Evolutionary conservation across 805 yeast genomes (phyloP), one percentile per base, ranked within the genome.

Genomic region (Yamadazyma olivae): DNA sequence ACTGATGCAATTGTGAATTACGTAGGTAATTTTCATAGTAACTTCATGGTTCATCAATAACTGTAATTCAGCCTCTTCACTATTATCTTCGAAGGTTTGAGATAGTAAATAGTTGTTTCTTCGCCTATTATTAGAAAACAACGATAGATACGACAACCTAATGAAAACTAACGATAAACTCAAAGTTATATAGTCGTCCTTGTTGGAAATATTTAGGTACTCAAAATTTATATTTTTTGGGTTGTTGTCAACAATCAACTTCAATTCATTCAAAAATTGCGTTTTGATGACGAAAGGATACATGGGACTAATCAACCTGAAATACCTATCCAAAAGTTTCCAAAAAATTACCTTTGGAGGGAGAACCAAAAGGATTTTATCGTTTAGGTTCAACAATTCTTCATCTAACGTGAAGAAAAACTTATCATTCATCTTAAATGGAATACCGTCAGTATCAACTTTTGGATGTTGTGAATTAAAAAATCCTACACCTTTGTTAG

Each of bases 241-340:
- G 13, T 56, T 38, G 10, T 51, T 43, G 1, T 54, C 48, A 3
- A 74, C 45, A 1, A 73, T 53, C 3, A 38, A 39, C 2, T 44
- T 36, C 6, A 70, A 39, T 3, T 49, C 45, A 5, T 50, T 46
- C 3, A 44, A 46, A 33, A 72, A 71, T 24, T 46, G 44, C 3
- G 42, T 44, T 39, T 64, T 59, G 41, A 69, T 73, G 15, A 72
- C 28, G 32, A 52, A 71, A 1, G 80, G 79, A 50, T 61, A 57
- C 40, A 64, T 67, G 1, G 77, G 74, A 44, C 70, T 67, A 5
- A 72, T 48, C 42, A 51, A 53, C 14, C 50, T 47, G 50, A 70
- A 72, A 44, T 62, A 74, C 4, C 73, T 41, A 17, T 60, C 59
- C 17, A 73, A 35, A 18, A 69, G 56, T 18, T 60, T 42, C 67